Evolutionary conservation across 2,329 filamentous ascomycete species (phyloP), one percentile per base, ranked within the genome.

Genomic region (Paraphaeosphaeria minitans): DNA sequence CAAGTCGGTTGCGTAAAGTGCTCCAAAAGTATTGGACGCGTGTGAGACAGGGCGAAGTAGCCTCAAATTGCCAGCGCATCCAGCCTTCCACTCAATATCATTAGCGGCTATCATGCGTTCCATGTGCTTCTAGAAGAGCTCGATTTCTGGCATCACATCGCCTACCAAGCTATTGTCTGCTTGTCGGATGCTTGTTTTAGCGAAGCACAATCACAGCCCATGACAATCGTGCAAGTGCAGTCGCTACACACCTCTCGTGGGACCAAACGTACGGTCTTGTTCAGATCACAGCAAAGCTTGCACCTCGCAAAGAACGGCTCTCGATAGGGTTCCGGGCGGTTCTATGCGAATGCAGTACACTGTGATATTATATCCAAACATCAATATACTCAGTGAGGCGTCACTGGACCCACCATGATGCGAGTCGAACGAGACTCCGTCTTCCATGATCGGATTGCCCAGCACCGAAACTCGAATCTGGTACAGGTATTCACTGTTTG

Each of bases 31-130:
- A 10, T 19, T 51, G 47, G 53, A 53, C 48, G 49, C n/a, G 54
- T 65, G 58, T 66, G 64, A 60, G 61, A 45, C 55, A 50, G 37
- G 49, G 61, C 56, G 66, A 66, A 65, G 48, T 72, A 67, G 68
- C 67, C 68, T 56, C 62, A 64, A 50, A 54, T 55, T 54, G 55
- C 57, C 57, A 65, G 65, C 63, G 59, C 61, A 60, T 68, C 66
- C 60, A 60, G 66, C 63, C 60, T 55, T 67, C 59, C 33, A n/a
- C 60, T 31, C 59, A 67, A 71, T 73, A 63, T 22, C 37, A 57
- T 37, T 24, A 53, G 43, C 39, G 52, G 52, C 52, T 52, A 65
- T 69, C 68, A 67, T 64, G 61, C 66, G 65, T 62, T 62, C 62
- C 39, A 55, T 47, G 43, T 14, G 55, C 57, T 70, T 70, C 67